A percentile compares a stretch with the other conserved stretches of the same genome.
These are phyloP conservation scores for Leishmania amazonensis DNA, from an alignment of 208 protist genomes.

Conservation along the genomic window DNA sequence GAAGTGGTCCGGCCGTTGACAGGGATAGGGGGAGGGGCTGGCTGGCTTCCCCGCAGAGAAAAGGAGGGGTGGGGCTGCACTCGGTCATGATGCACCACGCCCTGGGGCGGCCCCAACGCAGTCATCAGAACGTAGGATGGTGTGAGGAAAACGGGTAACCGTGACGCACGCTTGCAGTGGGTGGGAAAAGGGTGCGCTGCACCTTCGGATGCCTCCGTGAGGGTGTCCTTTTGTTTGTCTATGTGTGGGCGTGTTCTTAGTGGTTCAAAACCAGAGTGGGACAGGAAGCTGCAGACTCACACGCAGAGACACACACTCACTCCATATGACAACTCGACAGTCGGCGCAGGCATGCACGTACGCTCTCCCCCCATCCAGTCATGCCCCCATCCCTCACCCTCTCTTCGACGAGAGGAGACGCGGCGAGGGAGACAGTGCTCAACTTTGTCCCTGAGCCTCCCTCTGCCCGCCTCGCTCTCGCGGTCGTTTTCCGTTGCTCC, in stretches of 20 bases:
- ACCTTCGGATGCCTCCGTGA: background rate
- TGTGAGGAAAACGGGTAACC: background rate
- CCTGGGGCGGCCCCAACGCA: background rate
- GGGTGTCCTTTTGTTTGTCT: background rate
- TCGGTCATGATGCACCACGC: background rate
- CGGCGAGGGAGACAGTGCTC: background rate
- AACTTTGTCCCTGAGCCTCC: slow-evolving; percentile 1
- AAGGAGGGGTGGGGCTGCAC: no score
- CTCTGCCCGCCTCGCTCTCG: slow-evolving; percentile 9
- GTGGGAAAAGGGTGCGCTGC: background rate
- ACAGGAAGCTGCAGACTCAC: background rate
- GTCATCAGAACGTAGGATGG: background rate
- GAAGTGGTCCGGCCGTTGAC: no score
- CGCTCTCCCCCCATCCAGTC: background rate
- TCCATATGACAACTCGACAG: background rate
- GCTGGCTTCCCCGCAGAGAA: background rate
- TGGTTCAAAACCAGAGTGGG: background rate
- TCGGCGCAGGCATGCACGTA: background rate
- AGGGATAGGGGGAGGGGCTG: background rate
- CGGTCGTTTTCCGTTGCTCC: slow-evolving; percentile 26
- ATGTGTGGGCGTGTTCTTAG: background rate
- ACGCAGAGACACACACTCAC: background rate
- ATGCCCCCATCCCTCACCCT: background rate
- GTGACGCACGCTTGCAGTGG: background rate
- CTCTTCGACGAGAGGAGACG: background rate